Base-by-base conservation (phyloP, 1,284 basidiomycete species). In the Salmacisia buchloeana region DNA sequence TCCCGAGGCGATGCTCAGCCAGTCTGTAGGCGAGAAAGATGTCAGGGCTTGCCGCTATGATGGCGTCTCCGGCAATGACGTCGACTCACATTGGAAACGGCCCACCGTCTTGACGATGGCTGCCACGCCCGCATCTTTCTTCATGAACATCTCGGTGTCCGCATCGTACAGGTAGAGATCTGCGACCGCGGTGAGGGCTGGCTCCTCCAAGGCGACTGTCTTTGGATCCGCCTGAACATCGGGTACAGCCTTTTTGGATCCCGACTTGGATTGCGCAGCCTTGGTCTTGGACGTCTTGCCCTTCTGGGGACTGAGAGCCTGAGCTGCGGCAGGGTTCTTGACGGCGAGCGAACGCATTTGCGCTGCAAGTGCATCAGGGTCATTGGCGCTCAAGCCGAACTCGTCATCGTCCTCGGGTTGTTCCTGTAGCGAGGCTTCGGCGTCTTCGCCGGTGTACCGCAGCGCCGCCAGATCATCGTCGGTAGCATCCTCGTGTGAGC, bases 101-200 rank as follows among this genome's bases (percentile, higher is more conserved):
- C 82, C 83, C 21, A 82, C 85, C 63, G 86, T 83, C 23, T 88
- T 82, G 60, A 97, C 85, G 68, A 85, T 85, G 15, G 88, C 89
- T 21, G 82, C 82, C 45, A 93, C 87, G 18, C 80, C 77, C n/a
- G 82, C 80, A 67, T 87, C 89, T 68, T 94, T 88, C 36, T 86
- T 83, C 63, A 87, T 83, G 80, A 94, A 97, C 49, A 85, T 83
- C 38, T 86, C 87, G 4, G 82, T 82, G 9, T 86, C 85, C 29
- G 83, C 78, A 73, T 94, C 87, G 87, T 92, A 97, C 5, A 88
- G 77, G 72, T 86, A 85, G 12, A 86, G 80, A 62, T 85, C 85
- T 1, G 83, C 84, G 2, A 36, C 21, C 4, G 52, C 54, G 13
- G 56, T 36, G 13, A 58, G 21, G 36, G 23, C n/a, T 1, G 45